Conservation (phyloP, 2,329 filamentous ascomycete genomes). For the Dactylellina drechsleri region DNA sequence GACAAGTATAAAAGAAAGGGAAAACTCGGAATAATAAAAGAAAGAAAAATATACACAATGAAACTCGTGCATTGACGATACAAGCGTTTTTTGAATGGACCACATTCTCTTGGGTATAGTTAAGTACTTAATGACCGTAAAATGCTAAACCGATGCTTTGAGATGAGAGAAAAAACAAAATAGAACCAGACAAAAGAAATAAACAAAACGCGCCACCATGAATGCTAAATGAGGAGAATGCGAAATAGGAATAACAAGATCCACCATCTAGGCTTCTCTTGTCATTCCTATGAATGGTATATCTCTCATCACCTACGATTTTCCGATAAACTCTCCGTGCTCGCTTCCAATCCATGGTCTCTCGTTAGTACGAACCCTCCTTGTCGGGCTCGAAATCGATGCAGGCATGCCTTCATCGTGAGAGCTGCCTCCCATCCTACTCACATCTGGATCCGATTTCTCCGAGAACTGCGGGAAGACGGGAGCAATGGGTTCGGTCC, state of each 20-base stretch:
- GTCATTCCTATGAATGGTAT: constrained; percentile 8
- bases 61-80: constrained; percentile 24
- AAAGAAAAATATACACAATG: constrained; percentile 26
- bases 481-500: constrained; percentile 33
- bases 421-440: constrained; percentile 9
- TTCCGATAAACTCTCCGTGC: constrained; percentile 32
- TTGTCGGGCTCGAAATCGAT: constrained; percentile 31
- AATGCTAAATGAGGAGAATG: constrained; percentile 37
- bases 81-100: constrained; percentile 23
- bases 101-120: constrained; percentile 23
- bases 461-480: constrained; percentile 49
- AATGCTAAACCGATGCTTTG: constrained; percentile 3
- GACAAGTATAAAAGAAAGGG: constrained; percentile 1
- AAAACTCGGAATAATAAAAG: constrained; percentile 35
- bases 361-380: constrained; percentile 27
- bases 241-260: constrained; percentile 11
- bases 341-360: constrained; percentile 24
- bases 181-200: constrained; percentile 6
- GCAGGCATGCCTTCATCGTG: constrained; percentile 28
- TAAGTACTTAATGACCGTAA: background rate
- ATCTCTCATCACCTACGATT: constrained; percentile 1
- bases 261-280: constrained; percentile 42
- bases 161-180: no score
- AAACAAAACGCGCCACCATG: constrained; percentile 29
- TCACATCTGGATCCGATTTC: constrained; percentile 42